Percentiles rank a stretch among this genome's conserved stretches.
These are phyloP conservation scores for Neurospora sp. DNA, from an alignment of 495 filamentous ascomycete species.

Conservation along the genomic window DNA sequence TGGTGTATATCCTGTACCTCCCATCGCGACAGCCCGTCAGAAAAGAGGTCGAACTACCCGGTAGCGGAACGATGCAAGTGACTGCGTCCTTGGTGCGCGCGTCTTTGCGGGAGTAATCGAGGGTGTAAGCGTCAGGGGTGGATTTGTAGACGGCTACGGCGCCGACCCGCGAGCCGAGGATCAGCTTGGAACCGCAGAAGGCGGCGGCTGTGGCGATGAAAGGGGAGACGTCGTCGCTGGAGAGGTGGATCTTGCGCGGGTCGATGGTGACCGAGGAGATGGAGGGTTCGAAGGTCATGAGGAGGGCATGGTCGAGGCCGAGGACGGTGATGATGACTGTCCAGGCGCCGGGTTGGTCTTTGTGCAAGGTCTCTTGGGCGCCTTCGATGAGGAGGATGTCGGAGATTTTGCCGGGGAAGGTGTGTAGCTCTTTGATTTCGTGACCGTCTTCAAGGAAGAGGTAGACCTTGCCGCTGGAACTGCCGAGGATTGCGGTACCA, in stretches of 20 bases:
- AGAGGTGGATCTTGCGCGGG: conserved; percentile 9
- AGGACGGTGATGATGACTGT: conserved; percentile 15
- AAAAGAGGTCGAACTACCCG: conserved; percentile 28
- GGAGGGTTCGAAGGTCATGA: conserved; percentile 8
- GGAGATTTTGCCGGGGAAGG: conserved; percentile 41
- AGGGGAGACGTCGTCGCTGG: background rate
- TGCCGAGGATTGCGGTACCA: conserved; percentile 41
- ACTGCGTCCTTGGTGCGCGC: conserved; percentile 58
- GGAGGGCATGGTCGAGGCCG: conserved; percentile 10
- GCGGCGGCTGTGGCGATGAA: conserved; percentile 24
- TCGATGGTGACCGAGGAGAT: background rate
- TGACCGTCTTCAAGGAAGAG: conserved; percentile 21
- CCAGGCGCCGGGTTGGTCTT: conserved; percentile 1
- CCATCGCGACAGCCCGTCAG: conserved; percentile 70
- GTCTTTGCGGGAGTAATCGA: conserved; percentile 13
- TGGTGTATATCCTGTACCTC: conserved; percentile 50
- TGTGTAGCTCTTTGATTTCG: conserved; percentile 15
- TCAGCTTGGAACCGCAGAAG: conserved; percentile 34
- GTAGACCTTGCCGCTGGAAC: conserved; percentile 43
- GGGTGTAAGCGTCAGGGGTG: conserved; percentile 4
- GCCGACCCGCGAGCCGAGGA: conserved; percentile 54
- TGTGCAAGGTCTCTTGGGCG: background rate
- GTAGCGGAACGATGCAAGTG: conserved; percentile 47
- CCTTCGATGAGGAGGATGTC: conserved; percentile 28
- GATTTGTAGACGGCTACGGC: conserved; percentile 16